These are phyloP conservation scores for Fraxinus floribunda DNA, from an alignment of 305 asterid species.

Conservation along the genomic window DNA sequence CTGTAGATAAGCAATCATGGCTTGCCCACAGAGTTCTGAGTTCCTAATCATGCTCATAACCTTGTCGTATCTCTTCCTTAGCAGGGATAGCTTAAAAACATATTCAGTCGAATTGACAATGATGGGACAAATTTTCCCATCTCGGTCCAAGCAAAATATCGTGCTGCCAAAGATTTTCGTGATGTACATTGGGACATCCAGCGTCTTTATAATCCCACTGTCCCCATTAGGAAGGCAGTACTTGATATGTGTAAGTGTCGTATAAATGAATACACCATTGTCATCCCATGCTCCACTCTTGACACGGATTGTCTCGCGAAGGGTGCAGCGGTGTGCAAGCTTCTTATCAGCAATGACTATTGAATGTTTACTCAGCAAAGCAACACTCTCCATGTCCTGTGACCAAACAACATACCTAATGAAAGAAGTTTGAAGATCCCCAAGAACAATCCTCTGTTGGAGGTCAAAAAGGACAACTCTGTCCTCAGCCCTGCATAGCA, in stretches of 20 bases:
- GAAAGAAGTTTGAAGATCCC: slow-evolving; percentile 52
- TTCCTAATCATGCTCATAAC: slow-evolving; percentile 59
- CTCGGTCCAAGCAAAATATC: slow-evolving; percentile 38
- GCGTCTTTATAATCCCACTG: slow-evolving; percentile 46
- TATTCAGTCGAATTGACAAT: slow-evolving; percentile 61
- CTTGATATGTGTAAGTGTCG: slow-evolving; percentile 53
- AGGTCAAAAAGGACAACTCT: slow-evolving; percentile 49
- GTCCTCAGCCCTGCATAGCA: slow-evolving; percentile 58
- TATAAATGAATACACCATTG: slow-evolving; percentile 55
- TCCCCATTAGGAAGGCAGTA: slow-evolving; percentile 53
- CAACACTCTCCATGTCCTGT: slow-evolving; percentile 50
- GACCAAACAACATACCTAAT: slow-evolving; percentile 56
- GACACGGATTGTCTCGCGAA: slow-evolving; percentile 58
- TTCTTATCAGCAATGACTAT: slow-evolving; percentile 52
- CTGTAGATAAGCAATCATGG: slow-evolving; percentile 71
- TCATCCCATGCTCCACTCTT: slow-evolving; percentile 68
- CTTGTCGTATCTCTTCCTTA: slow-evolving; percentile 60
- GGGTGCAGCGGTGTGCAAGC: slow-evolving; percentile 54
- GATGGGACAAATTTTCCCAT: slow-evolving; percentile 33
- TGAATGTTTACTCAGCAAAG: slow-evolving; percentile 53
- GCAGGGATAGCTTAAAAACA: slow-evolving; percentile 56
- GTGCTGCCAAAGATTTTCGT: slow-evolving; percentile 43
- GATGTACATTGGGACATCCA: slow-evolving; percentile 51
- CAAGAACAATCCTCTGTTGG: slow-evolving; percentile 45
- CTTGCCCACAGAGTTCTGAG: slow-evolving; percentile 44